Percentiles rank a stretch among this genome's conserved stretches.
phyloP scores from a whole-genome alignment of 1,139 yeast species.

The Yamadazyma pseudoaaseri region DNA sequence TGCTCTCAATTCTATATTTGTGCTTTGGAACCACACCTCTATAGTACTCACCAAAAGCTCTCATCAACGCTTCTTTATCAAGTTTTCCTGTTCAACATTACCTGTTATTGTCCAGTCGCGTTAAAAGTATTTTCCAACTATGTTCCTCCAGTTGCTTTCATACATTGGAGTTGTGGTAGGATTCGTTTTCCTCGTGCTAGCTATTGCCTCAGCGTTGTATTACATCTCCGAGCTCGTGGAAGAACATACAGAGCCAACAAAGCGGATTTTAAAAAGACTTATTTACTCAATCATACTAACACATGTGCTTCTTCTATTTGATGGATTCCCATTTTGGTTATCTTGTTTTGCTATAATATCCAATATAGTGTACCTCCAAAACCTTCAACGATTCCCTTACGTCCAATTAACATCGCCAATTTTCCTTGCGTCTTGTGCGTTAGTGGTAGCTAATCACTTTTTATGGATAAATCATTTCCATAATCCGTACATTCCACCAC shows the following conservation, averaged over 20 bases:
- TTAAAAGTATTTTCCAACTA: no score
- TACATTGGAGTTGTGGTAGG: constrained; percentile 73
- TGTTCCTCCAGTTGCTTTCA: constrained; percentile 49
- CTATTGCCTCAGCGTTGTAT: constrained; percentile 83
- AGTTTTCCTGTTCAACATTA: no score
- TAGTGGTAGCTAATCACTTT: constrained; percentile 79
- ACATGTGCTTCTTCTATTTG: constrained; percentile 61
- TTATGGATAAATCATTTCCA: constrained; percentile 89
- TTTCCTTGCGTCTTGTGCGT: constrained; percentile 67
- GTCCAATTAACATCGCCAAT: constrained; percentile 71
- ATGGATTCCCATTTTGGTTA: constrained; percentile 72
- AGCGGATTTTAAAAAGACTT: constrained; percentile 58
- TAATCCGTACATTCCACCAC: constrained; percentile 58
- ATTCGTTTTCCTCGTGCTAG: constrained; percentile 59
- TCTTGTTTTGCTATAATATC: constrained; percentile 66
- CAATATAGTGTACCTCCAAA: constrained; percentile 71
- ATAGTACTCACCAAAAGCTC: no score
- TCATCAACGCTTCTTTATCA: no score
- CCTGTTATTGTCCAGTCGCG: no score
- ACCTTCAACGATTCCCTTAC: constrained; percentile 78
- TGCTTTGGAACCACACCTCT: no score
- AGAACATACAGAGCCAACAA: constrained; percentile 87
- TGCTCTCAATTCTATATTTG: no score
- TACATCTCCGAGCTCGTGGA: constrained; percentile 90
- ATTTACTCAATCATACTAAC: constrained; percentile 59